Evolutionary conservation across 345 rosid genomes (phyloP), one percentile per base, ranked within the genome.

Genomic region (Gossypium anomalum): DNA sequence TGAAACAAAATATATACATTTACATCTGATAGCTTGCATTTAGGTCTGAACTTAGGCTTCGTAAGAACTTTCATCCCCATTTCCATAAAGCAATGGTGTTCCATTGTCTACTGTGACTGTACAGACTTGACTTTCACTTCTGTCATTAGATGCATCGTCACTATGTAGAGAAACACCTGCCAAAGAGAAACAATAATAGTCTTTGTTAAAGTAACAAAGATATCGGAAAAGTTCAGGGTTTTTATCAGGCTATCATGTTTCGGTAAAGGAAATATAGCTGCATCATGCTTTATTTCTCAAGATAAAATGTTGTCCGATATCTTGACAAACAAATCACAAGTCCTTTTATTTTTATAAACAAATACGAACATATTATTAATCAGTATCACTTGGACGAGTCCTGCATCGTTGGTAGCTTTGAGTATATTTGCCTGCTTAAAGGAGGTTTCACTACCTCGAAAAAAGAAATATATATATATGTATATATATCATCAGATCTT

Each of bases 91-190:
- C 87, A 90, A 79, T 14, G 93, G 91, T 58, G 80, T 74, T 71
- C 60, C 77, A 74, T 55, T 81, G 57, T 85, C 76, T 61, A 76
- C 70, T 53, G 78, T 13, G 80, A 0, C n/a, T 64, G 25, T 2
- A 9, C 80, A 58, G 34, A 38, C 78, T 77, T 73, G 86, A 71
- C 47, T 52, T 60, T 11, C 51, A 47, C 51, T 10, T 47, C 74
- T 87, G 79, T 91, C 96, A 15, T 87, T 56, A 70, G 77, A 92
- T 68, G 81, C 85, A 77, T 93, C 96, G 44, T 87, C 91, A 55
- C 90, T 85, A 29, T 82, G 83, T 76, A 93, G 71, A 78, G 91
- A 95, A 77, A 93, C 86, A 20, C 98, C 98, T 94, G 87, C 72
- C 38, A 80, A 67, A 71, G 20, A 45, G 49, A 49, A 44, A 25